A percentile compares a stretch with the other conserved stretches of the same genome.
Evolutionary conservation across 306 rosid genomes (phyloP).

Genomic region (Trifolium subterraneum): DNA sequence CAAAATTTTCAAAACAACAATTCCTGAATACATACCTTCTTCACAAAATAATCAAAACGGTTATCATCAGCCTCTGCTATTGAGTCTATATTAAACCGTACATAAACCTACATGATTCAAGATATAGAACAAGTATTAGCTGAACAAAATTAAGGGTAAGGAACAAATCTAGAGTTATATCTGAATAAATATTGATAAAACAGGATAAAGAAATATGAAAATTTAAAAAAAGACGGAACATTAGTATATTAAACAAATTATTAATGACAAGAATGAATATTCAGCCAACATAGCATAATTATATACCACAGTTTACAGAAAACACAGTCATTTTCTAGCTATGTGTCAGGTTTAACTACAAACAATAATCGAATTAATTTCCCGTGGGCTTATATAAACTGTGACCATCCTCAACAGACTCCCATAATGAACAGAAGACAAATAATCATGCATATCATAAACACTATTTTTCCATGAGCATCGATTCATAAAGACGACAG

Average conservation of each 20-base stretch:
- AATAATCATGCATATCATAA: too few species aligned
- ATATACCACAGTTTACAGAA: not conserved
- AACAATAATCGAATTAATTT: not conserved
- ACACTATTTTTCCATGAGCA: too few species aligned
- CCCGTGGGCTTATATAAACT: not conserved
- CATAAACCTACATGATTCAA: conserved; percentile 66
- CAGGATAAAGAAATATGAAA: conserved; percentile 29
- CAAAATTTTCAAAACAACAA: conserved; percentile 11
- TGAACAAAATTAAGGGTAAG: not conserved
- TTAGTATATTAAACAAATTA: conserved; percentile 14
- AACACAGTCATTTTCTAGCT: not conserved
- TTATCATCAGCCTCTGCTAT: conserved; percentile 75
- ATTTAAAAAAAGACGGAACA: conserved; percentile 5
- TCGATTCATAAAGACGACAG: too few species aligned
- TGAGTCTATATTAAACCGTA: conserved; percentile 68
- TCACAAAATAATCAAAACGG: conserved; percentile 81
- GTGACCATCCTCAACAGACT: too few species aligned
- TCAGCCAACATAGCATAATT: conserved; percentile 18
- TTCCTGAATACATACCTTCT: conserved; percentile 61
- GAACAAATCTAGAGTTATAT: conserved; percentile 18
- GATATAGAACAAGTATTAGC: conserved; percentile 36
- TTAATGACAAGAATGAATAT: conserved; percentile 32
- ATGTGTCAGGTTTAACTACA: conserved; percentile 3
- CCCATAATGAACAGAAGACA: not conserved
- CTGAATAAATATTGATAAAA: conserved; percentile 25